Percentiles rank a stretch among this genome's conserved stretches.
phyloP scores from a whole-genome alignment of 306 rosid genomes.

The Dryas octopetala region DNA sequence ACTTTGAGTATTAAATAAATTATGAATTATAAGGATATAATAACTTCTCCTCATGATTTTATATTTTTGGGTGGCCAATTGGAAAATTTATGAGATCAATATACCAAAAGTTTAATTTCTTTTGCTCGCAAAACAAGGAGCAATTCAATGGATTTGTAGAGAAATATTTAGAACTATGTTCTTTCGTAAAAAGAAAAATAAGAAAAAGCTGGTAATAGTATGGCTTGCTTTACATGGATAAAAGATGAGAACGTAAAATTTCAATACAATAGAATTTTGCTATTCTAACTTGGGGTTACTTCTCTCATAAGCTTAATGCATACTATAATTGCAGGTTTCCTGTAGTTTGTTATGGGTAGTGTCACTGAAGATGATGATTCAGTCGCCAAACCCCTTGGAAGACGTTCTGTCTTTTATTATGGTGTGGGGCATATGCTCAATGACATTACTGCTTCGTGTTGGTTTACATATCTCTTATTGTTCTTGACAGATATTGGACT shows the following conservation, averaged over 20 bases:
- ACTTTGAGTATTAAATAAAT: background rate
- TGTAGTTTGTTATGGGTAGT: constrained; percentile 41
- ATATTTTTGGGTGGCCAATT: background rate
- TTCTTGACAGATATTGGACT: constrained; percentile 89
- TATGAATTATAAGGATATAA: background rate
- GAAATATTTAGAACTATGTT: background rate
- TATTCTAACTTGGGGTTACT: background rate
- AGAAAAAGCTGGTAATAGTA: background rate
- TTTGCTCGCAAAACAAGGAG: background rate
- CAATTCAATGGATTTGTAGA: background rate
- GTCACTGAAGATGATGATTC: constrained; percentile 48
- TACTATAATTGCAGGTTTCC: constrained; percentile 43
- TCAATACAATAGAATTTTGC: background rate
- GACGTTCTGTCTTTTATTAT: constrained; percentile 67
- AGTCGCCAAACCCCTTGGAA: constrained; percentile 55
- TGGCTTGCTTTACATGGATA: background rate
- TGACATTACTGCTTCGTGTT: constrained; percentile 92
- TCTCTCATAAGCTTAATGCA: constrained; percentile 24
- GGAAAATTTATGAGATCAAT: background rate
- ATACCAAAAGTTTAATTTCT: background rate
- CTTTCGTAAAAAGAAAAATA: background rate
- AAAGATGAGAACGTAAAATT: background rate
- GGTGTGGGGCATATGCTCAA: constrained; percentile 98
- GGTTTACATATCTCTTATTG: constrained; percentile 90
- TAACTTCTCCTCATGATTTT: background rate